Evolutionary conservation across 257 asterid species (phyloP).

Genomic region (Rauvolfia tetraphylla): DNA sequence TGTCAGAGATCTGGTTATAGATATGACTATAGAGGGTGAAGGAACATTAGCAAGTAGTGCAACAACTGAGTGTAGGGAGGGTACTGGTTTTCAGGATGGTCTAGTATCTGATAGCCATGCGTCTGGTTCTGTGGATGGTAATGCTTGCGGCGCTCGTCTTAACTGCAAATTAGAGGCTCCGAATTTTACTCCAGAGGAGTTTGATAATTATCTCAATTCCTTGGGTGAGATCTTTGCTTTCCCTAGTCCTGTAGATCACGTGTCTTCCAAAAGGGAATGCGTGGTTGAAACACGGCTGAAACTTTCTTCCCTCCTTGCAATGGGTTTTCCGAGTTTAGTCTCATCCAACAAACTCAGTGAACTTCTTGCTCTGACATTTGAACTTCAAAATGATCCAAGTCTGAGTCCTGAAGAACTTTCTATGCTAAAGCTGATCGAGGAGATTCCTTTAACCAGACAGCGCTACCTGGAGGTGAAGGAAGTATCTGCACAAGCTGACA

Average conservation of each 20-base stretch:
- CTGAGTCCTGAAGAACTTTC: conserved; percentile 26
- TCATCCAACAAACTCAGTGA: conserved; percentile 27
- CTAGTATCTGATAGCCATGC: background rate
- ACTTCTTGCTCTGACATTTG: conserved; percentile 25
- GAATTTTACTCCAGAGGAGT: conserved; percentile 28
- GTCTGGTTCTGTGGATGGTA: background rate
- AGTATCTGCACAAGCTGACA: conserved; percentile 19
- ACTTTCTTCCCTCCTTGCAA: conserved; percentile 35
- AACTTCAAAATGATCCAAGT: conserved; percentile 33
- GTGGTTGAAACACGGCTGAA: conserved; percentile 24
- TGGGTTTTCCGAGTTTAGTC: conserved; percentile 27
- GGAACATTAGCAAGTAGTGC: background rate
- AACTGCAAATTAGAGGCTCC: background rate
- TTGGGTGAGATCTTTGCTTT: conserved; percentile 32
- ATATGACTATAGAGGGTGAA: background rate
- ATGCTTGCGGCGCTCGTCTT: background rate
- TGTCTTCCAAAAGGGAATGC: conserved; percentile 9
- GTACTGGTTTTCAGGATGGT: background rate
- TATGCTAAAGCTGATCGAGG: conserved; percentile 34
- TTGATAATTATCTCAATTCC: conserved; percentile 34
- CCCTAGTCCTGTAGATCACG: conserved; percentile 9
- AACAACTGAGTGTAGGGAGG: background rate
- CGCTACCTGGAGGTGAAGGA: conserved; percentile 23
- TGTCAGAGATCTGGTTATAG: background rate
- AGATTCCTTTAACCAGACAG: conserved; percentile 25